These are phyloP conservation scores for Tillandsia fasciculata DNA, from an alignment of 176 grass and related monocot species.

Conservation along the genomic window DNA sequence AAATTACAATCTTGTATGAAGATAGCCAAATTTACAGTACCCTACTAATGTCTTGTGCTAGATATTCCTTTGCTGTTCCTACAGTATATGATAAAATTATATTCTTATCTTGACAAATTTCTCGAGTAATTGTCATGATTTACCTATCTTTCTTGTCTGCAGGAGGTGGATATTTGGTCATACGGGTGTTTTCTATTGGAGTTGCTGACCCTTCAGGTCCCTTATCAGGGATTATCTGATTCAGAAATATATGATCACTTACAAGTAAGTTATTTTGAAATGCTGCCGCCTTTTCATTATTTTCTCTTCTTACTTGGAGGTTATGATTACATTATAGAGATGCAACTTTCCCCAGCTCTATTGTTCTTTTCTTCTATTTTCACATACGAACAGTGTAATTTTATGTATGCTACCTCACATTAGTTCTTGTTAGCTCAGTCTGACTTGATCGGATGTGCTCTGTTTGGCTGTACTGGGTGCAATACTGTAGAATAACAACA, in stretches of 20 bases:
- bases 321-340: background rate
- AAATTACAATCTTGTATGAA: too few relatives aligned
- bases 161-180: slow-evolving; percentile 98
- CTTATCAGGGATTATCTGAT: slow-evolving; percentile 63
- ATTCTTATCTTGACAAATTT: too few relatives aligned
- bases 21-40: too few relatives aligned
- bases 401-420: background rate
- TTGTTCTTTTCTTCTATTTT: background rate
- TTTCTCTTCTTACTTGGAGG: background rate
- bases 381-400: background rate
- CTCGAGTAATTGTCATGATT: background rate
- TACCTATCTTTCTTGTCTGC: slow-evolving; percentile 8
- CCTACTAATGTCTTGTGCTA: too few relatives aligned
- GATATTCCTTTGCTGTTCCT: too few relatives aligned
- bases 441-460: slow-evolving; percentile 8
- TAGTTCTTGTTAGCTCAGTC: background rate
- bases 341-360: background rate
- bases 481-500: too few relatives aligned
- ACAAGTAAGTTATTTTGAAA: slow-evolving; percentile 32
- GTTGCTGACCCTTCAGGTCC: slow-evolving; percentile 69
- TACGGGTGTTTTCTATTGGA: slow-evolving; percentile 90
- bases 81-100: too few relatives aligned
- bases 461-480: background rate
- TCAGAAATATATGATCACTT: slow-evolving; percentile 76
- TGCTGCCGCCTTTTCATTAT: slow-evolving; percentile 12